These are phyloP conservation scores for Dunaliella primolecta DNA, from an alignment of 139 green algal genomes.

Conservation along the genomic window DNA sequence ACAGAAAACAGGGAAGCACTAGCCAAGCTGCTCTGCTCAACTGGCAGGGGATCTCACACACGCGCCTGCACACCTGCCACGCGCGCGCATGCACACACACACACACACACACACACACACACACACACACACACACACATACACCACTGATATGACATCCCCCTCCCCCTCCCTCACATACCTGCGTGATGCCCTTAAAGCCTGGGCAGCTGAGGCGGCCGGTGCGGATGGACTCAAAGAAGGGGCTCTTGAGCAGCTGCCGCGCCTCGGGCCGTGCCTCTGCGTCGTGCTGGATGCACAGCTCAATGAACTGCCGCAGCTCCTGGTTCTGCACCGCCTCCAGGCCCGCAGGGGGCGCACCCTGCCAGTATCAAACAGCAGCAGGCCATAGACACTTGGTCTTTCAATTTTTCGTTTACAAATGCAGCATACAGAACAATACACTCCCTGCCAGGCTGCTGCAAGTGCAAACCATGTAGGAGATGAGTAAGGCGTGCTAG, in stretches of 20 bases:
- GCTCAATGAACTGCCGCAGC: slow-evolving; percentile 84
- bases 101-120: background rate
- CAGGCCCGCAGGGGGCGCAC: slow-evolving; percentile 76
- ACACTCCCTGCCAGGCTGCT: no score
- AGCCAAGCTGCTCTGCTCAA: no score
- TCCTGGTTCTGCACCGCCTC: slow-evolving; percentile 73
- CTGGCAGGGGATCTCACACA: no score
- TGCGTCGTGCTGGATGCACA: slow-evolving; percentile 75
- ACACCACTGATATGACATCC: background rate
- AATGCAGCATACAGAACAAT: no score
- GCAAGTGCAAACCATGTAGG: no score
- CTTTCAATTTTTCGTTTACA: no score
- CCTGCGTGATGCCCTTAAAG: slow-evolving; percentile 15
- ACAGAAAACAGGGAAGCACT: no score
- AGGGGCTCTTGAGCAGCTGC: slow-evolving; percentile 91
- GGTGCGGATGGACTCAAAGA: slow-evolving; percentile 76
- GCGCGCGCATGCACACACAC: background rate
- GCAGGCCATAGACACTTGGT: background rate
- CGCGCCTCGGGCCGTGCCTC: slow-evolving; percentile 72
- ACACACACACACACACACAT: background rate
- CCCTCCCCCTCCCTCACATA: no score
- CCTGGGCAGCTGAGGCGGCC: slow-evolving; percentile 28
- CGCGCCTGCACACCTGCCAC: no score
- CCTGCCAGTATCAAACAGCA: slow-evolving; percentile 45
- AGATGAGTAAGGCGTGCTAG: no score